Base-by-base conservation (phyloP, 371 early-diverging fungal genomes). In the Mortierella sp. region DNA sequence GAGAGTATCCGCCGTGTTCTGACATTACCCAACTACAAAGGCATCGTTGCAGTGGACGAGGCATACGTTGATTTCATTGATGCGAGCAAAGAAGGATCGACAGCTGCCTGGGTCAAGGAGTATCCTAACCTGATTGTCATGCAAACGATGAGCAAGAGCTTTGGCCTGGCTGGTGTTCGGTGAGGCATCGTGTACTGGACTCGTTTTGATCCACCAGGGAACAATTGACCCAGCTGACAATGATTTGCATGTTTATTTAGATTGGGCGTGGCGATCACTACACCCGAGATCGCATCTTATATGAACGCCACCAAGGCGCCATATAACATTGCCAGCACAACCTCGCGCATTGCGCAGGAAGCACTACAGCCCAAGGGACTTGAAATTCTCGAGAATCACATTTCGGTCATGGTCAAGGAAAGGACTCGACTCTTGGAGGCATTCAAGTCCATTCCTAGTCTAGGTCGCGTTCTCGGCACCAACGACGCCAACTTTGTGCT, bases 261-360 rank as follows among this genome's bases (percentile, higher is more conserved):
- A 60, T 74, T 97, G 52, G 99, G 99, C 48, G 84, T 97, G 57
- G 91, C 94, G n/a, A 87, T 95, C 54, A 87, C 92, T 5, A 80
- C 89, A 45, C 87, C 92, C 7, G 91, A 89, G 55, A 80, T 98
- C 51, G 93, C 97, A 23, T 82, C 82, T 30, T 87, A 95, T 63
- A 86, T 99, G 80, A 98, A 98, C 84, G 95, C 94, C 48, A 90
- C 96, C 49, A 99, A 99, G 81, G 97, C 99, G 14, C 99, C 99
- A 10, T 99, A 99, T 86, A 98, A 96, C 81, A 93, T 99, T 59
- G 92, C 93, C 45, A 92, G 95, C 13, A 90, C 93, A 34, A 93
- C 96, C 21, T 90, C 95, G 54, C 66, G 85, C 18, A 80, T 94
- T 39, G 98, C 94, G 18, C 83, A 83, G 54, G 81, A 90, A 10